Conservation (phyloP, 768 basidiomycete species). For the Galerina sulciceps region DNA sequence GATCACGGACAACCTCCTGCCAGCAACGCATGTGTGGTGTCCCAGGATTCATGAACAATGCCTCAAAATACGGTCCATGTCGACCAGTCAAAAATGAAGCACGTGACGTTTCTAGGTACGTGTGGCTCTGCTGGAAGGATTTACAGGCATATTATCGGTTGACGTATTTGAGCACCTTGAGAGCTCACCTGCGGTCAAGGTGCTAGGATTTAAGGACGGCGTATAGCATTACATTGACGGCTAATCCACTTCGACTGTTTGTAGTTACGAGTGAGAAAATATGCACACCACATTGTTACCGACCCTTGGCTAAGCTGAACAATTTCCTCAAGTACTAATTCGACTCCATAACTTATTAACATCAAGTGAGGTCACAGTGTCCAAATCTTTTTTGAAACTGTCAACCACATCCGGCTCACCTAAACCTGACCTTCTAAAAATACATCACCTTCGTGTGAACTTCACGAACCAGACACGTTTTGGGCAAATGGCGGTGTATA, state of each 20-base stretch:
- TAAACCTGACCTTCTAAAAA: background rate
- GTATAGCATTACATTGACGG: background rate
- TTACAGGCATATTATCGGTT: too few species aligned
- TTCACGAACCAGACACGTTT: constrained; percentile 4
- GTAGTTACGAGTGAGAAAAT: background rate
- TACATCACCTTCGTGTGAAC: constrained; percentile 7
- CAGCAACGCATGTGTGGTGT: too few species aligned
- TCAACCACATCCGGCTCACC: background rate
- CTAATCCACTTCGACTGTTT: background rate
- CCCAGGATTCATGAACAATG: too few species aligned
- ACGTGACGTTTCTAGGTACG: too few species aligned
- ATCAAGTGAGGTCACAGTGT: background rate
- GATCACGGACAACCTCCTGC: too few species aligned
- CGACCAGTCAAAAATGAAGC: too few species aligned
- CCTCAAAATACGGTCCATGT: too few species aligned
- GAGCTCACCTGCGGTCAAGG: too few species aligned
- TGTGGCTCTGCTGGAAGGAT: too few species aligned
- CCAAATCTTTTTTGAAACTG: constrained; percentile 2
- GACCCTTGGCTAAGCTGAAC: background rate
- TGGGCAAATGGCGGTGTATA: constrained; percentile 7
- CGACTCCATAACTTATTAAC: background rate
- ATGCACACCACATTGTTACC: too few species aligned
- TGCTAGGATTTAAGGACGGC: background rate
- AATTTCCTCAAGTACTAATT: background rate
- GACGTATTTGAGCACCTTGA: too few species aligned